Evolutionary conservation across 1,139 yeast species (phyloP), one percentile per base, ranked within the genome.

Genomic region (Pichia sp.): DNA sequence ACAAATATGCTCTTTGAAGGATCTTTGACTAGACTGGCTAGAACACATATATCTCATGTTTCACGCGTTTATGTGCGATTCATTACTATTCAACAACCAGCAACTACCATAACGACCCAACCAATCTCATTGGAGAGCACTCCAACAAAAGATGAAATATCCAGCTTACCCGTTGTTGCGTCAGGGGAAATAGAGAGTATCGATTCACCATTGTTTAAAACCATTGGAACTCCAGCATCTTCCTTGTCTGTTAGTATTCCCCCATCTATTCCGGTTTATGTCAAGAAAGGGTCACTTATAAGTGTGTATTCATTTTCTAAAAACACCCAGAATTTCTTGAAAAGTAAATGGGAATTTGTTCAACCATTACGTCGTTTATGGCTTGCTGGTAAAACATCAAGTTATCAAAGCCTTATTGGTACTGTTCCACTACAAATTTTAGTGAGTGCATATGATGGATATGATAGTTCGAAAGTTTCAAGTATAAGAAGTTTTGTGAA

Each of bases 261-360:
- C 1, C 78, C 84, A 2, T 76, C 83, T 0, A 64, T 75, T 1
- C 81, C 83, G 0, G 59, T 76, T 3, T 63, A 64, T 46, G 56
- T 76, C 18, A 66, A 70, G 38, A 61, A 68, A 30, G 74, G 77
- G 2, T 64, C 80, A 0, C 54, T 78, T 29, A 56, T 78, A 41
- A 65, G 79, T 5, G 59, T 77, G 2, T 56, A 41, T 43, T 44
- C 47, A 13, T 29, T 28, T 30, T 21, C 25, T 14, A 28, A 18
- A 21, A 31, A 20, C 11, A 36, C 19, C 4, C 31, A 22, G 7
- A 32, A 34, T 4, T 31, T 28, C n/a, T 14, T 45, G 8, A 39
- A 32, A 27, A 45, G 43, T 21, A 58, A 57, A 8, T 50, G 68
- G 25, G 65, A 64, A 39, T 47, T 65, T 19, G 45, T 63, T 4